These are phyloP conservation scores for Penicillium manginii DNA, from an alignment of 495 filamentous ascomycete species.

Conservation along the genomic window DNA sequence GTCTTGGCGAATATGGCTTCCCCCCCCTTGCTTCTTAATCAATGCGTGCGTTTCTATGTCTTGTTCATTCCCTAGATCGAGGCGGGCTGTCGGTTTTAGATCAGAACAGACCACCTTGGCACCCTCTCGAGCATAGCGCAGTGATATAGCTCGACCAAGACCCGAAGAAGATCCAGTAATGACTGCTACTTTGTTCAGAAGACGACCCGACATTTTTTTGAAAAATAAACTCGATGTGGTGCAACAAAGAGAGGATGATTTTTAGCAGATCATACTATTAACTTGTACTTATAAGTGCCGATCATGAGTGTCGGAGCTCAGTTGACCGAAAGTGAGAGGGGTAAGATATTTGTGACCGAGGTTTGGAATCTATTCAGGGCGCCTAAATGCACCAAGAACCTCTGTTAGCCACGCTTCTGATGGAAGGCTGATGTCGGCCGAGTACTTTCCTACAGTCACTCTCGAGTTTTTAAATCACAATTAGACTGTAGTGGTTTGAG, in stretches of 20 bases:
- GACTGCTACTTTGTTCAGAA: background rate
- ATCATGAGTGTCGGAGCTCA: background rate
- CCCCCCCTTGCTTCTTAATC: background rate
- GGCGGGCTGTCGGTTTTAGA: background rate
- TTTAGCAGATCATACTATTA: background rate
- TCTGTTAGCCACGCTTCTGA: too few species aligned
- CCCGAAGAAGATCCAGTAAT: background rate
- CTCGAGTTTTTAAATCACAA: background rate
- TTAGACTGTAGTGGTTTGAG: background rate
- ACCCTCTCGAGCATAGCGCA: slow-evolving; percentile 1
- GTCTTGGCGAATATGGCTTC: background rate
- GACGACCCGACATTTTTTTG: background rate
- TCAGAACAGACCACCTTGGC: slow-evolving; percentile 3
- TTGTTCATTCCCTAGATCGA: background rate
- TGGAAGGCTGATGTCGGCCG: background rate
- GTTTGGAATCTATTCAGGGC: too few species aligned
- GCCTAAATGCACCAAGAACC: background rate
- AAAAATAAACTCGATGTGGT: background rate
- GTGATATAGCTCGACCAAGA: background rate
- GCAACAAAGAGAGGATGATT: background rate
- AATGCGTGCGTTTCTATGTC: slow-evolving; percentile 1
- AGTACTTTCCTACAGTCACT: background rate
- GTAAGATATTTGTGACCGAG: background rate
- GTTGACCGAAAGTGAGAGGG: slow-evolving; percentile 3
- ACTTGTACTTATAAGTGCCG: background rate